A percentile compares a stretch with the other conserved stretches of the same genome.
Conservation (phyloP, 2,329 filamentous ascomycete species). For the Fusarium compactum region DNA sequence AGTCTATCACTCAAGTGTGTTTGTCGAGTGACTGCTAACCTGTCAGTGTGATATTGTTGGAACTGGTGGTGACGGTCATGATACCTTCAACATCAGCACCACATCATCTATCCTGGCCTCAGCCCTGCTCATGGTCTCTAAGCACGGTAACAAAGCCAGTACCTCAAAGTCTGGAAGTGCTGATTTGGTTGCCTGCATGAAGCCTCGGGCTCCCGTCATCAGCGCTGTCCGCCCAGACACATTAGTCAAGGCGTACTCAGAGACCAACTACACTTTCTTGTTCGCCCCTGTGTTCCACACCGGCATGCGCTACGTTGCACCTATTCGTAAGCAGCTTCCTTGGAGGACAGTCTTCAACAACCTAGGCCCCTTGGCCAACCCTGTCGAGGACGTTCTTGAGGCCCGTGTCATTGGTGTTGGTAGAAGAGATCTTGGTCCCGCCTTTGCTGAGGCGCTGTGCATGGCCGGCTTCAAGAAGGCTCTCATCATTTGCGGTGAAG, state of each 20-base stretch:
- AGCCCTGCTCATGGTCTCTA: constrained; percentile 85
- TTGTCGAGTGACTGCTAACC: constrained; percentile 18
- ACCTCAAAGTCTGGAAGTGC: constrained; percentile 97
- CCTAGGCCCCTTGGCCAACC: constrained; percentile 91
- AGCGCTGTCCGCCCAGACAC: constrained; percentile 78
- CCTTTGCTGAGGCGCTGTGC: constrained; percentile 87
- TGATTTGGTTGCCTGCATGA: constrained; percentile 84
- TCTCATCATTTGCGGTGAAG: constrained; percentile 90
- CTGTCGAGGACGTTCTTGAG: constrained; percentile 85
- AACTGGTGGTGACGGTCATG: constrained; percentile 94
- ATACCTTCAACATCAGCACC: constrained; percentile 98
- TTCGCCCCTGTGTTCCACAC: constrained; percentile 97
- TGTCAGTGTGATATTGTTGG: constrained; percentile 89
- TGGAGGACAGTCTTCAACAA: constrained; percentile 99
- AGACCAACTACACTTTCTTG: constrained; percentile 92
- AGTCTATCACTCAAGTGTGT: constrained; percentile 48
- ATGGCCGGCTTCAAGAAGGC: constrained; percentile 84
- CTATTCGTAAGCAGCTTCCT: constrained; percentile 87
- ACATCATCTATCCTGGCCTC: constrained; percentile 94
- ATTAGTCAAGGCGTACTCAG: constrained; percentile 77
- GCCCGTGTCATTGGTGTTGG: constrained; percentile 94
- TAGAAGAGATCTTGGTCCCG: constrained; percentile 84
- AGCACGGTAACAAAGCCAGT: constrained; percentile 95
- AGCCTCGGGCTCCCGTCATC: constrained; percentile 79
- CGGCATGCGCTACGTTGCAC: constrained; percentile 89